phyloP scores from a whole-genome alignment of 1,284 basidiomycete genomes.

The Cryptococcus sp. region DNA sequence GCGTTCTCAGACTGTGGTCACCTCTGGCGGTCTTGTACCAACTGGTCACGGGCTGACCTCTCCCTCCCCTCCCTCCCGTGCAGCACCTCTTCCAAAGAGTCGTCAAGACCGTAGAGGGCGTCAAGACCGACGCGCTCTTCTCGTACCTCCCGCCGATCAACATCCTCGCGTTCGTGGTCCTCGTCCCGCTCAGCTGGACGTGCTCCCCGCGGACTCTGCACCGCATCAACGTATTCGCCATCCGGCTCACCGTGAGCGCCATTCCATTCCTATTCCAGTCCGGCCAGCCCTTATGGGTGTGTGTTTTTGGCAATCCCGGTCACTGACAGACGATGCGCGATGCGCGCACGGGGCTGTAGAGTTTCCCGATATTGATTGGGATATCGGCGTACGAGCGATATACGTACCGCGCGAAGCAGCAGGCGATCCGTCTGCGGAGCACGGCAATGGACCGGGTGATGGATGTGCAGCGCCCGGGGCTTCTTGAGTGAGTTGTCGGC shows the following conservation, averaged over 20 bases:
- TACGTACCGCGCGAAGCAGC: constrained; percentile 22
- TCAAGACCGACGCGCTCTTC: constrained; percentile 84
- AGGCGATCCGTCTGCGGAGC: constrained; percentile 24
- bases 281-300: neutral
- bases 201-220: constrained; percentile 71
- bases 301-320: neutral
- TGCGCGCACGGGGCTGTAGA: constrained; percentile 47
- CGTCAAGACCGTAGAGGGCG: constrained; percentile 82
- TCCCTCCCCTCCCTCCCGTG: neutral
- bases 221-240: constrained; percentile 73
- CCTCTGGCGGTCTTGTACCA: neutral
- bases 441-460: constrained; percentile 21
- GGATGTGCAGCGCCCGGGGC: constrained; percentile 19
- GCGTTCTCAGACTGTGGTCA: no score
- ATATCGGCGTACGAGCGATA: constrained; percentile 78
- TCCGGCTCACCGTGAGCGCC: constrained; percentile 61
- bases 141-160: constrained; percentile 74
- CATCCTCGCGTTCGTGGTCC: constrained; percentile 62
- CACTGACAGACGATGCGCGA: neutral
- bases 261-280: neutral
- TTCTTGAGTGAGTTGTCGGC: constrained; percentile 36
- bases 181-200: constrained; percentile 71
- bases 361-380: constrained; percentile 70
- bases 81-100: constrained; percentile 84
- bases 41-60: neutral